phyloP scores from a whole-genome alignment of 2,329 filamentous ascomycete species.

The Paecilomyces dactylethromorphus region DNA sequence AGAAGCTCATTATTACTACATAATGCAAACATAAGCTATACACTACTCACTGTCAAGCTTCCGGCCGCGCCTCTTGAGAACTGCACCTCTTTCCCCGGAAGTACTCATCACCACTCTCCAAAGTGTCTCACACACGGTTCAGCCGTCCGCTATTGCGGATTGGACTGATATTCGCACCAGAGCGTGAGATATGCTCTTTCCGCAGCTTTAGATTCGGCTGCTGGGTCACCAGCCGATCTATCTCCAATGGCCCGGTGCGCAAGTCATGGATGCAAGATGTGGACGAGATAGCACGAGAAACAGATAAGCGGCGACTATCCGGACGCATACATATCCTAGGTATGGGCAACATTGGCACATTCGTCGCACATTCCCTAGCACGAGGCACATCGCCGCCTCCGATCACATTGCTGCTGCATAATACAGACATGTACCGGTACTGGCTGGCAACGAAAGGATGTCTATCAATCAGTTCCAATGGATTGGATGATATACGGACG shows the following conservation, averaged over 20 bases:
- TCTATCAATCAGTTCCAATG: slow-evolving; percentile 31
- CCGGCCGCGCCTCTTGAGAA: not conserved
- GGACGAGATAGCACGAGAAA: slow-evolving; percentile 13
- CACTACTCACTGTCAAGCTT: not conserved
- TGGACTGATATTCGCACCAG: slow-evolving; percentile 7
- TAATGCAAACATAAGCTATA: not conserved
- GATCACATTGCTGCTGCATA: slow-evolving; percentile 73
- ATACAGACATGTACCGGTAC: slow-evolving; percentile 28
- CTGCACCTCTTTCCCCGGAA: not conserved
- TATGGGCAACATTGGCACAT: slow-evolving; percentile 70
- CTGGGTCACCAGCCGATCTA: slow-evolving; percentile 7
- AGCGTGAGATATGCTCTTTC: slow-evolving; percentile 7
- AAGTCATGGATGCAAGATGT: slow-evolving; percentile 19
- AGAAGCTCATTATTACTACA: not conserved
- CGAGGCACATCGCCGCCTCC: slow-evolving; percentile 58
- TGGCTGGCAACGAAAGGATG: slow-evolving; percentile 26
- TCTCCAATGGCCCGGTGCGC: slow-evolving; percentile 10
- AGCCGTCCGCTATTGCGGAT: slow-evolving; percentile 27
- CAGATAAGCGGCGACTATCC: slow-evolving; percentile 17
- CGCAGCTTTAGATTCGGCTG: not conserved
- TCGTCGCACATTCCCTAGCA: slow-evolving; percentile 68
- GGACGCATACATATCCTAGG: slow-evolving; percentile 70
- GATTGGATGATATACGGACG: slow-evolving; percentile 34
- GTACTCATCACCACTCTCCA: slow-evolving; percentile 15
- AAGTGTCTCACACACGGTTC: slow-evolving; percentile 29